These are phyloP conservation scores for Phytopythium aichiense DNA, from an alignment of 352 stramenopile genomes.

Conservation along the genomic window DNA sequence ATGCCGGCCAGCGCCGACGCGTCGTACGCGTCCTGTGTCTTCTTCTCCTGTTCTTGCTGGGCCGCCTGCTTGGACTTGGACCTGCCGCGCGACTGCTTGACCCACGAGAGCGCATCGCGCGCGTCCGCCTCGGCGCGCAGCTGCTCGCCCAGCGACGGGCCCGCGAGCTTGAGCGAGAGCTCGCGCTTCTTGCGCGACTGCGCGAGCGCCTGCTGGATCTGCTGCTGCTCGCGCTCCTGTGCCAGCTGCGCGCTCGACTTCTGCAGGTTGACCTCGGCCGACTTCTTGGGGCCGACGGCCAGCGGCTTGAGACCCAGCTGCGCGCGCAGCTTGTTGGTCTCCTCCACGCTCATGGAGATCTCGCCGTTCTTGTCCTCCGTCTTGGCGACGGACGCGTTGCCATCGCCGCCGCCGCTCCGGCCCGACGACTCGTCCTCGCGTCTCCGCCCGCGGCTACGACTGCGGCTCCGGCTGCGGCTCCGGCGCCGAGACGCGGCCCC, in stretches of 20 bases:
- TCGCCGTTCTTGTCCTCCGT: constrained; percentile 68
- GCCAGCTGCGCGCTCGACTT: constrained; percentile 59
- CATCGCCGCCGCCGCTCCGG: not conserved
- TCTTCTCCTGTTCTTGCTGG: not conserved
- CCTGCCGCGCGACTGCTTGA: constrained; percentile 44
- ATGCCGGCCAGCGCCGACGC: constrained; percentile 80
- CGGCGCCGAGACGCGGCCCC: constrained; percentile 20
- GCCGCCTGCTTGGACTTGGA: constrained; percentile 1
- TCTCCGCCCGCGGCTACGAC: constrained; percentile 6
- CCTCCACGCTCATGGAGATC: constrained; percentile 78
- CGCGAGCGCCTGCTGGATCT: constrained; percentile 52
- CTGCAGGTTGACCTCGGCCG: constrained; percentile 58
- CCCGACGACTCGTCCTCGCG: constrained; percentile 5
- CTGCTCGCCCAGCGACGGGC: constrained; percentile 73
- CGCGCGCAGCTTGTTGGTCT: constrained; percentile 72
- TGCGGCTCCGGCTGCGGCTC: constrained; percentile 19
- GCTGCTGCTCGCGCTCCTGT: constrained; percentile 36
- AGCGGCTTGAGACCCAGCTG: constrained; percentile 77
- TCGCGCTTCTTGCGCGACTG: constrained; percentile 70
- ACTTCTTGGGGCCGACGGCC: constrained; percentile 31
- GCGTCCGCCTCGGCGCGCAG: constrained; percentile 27
- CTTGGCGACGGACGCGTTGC: constrained; percentile 8
- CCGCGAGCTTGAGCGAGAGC: constrained; percentile 61
- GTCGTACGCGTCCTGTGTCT: constrained; percentile 39
- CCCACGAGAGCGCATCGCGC: constrained; percentile 59